phyloP scores from a whole-genome alignment of 176 grass and related monocot genomes.

The barley (Hordeum vulgare) region DNA sequence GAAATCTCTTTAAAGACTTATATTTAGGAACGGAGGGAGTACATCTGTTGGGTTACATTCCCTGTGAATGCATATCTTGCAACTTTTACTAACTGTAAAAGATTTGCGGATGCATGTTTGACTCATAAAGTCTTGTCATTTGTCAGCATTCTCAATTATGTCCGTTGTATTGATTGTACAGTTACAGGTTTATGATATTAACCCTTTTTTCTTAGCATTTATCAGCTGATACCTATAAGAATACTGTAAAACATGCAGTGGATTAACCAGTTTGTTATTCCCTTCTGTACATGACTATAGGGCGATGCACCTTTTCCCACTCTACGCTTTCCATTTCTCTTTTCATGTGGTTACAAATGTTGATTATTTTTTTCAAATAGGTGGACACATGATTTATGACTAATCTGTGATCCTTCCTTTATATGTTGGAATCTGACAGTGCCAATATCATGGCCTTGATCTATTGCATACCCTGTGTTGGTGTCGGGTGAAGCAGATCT shows the following conservation, averaged over 20 bases:
- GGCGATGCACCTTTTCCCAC: neutral
- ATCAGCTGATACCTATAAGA: neutral
- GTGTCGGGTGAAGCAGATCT: slow-evolving; percentile 13
- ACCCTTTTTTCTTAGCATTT: neutral
- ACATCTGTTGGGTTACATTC: neutral
- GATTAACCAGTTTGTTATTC: neutral
- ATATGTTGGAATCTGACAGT: neutral
- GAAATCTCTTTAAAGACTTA: too few species aligned
- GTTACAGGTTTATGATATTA: neutral
- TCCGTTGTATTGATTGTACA: neutral
- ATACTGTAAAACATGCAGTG: neutral
- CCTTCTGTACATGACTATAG: neutral
- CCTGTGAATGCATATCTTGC: neutral
- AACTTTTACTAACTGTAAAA: neutral
- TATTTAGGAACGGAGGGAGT: too few species aligned
- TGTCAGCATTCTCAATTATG: neutral
- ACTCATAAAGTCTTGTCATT: neutral
- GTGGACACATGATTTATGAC: neutral
- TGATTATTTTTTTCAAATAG: neutral
- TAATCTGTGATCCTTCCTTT: neutral
- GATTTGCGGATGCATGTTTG: neutral
- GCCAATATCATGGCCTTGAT: neutral
- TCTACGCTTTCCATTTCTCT: neutral
- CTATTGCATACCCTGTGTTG: neutral
- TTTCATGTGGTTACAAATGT: neutral